These are phyloP conservation scores for Bertia moriformis DNA, from an alignment of 2,329 filamentous ascomycete species.

Conservation along the genomic window DNA sequence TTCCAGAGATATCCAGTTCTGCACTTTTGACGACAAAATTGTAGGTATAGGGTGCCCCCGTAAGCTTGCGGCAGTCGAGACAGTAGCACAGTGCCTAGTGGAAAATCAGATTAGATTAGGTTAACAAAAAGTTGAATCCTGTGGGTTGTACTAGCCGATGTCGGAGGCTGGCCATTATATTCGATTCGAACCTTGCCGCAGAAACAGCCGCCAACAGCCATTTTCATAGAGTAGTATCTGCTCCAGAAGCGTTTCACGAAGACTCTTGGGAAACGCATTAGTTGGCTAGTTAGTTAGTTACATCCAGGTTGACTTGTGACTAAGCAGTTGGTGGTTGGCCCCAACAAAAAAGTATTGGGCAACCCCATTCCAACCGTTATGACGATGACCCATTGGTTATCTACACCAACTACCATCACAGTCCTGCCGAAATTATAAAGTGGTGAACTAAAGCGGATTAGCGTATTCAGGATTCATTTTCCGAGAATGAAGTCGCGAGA, in stretches of 20 bases:
- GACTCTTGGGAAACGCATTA: not conserved
- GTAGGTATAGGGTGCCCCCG: conserved; percentile 13
- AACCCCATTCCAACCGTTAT: too few relatives aligned
- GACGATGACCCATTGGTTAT: too few relatives aligned
- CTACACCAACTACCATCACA: too few relatives aligned
- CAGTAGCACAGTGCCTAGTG: conserved; percentile 19
- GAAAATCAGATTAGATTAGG: too few relatives aligned
- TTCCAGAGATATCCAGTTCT: conserved; percentile 14
- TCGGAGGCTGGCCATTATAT: conserved; percentile 13
- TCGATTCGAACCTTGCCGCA: conserved; percentile 18
- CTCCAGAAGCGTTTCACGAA: not conserved
- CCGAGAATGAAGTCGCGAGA: too few relatives aligned
- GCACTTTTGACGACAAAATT: conserved; percentile 13
- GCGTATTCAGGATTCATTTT: too few relatives aligned
- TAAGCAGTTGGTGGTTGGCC: too few relatives aligned
- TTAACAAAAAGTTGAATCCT: not conserved
- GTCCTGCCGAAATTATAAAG: too few relatives aligned
- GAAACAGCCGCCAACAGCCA: conserved; percentile 16
- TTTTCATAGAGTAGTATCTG: conserved; percentile 6
- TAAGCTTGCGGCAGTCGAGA: conserved; percentile 20
- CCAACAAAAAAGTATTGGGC: not conserved
- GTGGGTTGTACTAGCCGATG: conserved; percentile 9
- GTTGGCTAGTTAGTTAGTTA: too few relatives aligned
- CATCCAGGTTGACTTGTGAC: too few relatives aligned
- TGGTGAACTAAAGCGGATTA: too few relatives aligned